Evolutionary conservation across 495 filamentous ascomycete genomes (phyloP), one percentile per base, ranked within the genome.

Genomic region (Glarea lozoyensis): DNA sequence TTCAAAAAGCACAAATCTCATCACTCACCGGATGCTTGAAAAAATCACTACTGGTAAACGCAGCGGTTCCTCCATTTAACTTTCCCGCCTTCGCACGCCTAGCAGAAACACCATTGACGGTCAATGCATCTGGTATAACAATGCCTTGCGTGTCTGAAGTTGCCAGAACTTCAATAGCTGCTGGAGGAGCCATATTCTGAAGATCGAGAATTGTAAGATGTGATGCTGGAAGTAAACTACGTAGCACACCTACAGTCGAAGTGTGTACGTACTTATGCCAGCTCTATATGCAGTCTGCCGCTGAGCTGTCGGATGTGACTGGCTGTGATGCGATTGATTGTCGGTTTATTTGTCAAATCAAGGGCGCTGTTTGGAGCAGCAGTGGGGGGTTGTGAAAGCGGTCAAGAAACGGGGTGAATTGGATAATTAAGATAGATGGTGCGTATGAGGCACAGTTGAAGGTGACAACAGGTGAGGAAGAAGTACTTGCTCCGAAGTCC

Each of bases 21-120:
- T 16, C 11, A 46, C 72, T 52, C 56, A 78, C 79, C 42, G 78
- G 68, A 37, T 74, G 76, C 66, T 94, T 94, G 63, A 92, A 98
- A 69, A 84, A 79, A 45, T 86, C 82, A 62, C 81, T 87, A 60
- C 76, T 81, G 13, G 80, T 78, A 30, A 70, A 67, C 12, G 88
- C 83, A 22, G 92, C 92, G 33, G 86, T 72, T n/a, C 80, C 82
- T 24, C 78, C 82, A 42, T 76, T 69, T 27, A 90, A 64, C 45
- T 75, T 72, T 1, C 79, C 79, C 13, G 70, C 68, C 59, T 82
- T 86, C 38, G 70, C 73, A 29, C 92, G 72, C 55, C 85, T 66
- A 9, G 70, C 81, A 18, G 72, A 52, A 37, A 97, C 76, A 13
- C 75, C 79, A 48, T 81, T 72, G 58, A 87, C 64, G 24, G 83